A percentile compares a stretch with the other conserved stretches of the same genome.
Conservation (phyloP, 345 rosid species). For the Psidium guajava region DNA sequence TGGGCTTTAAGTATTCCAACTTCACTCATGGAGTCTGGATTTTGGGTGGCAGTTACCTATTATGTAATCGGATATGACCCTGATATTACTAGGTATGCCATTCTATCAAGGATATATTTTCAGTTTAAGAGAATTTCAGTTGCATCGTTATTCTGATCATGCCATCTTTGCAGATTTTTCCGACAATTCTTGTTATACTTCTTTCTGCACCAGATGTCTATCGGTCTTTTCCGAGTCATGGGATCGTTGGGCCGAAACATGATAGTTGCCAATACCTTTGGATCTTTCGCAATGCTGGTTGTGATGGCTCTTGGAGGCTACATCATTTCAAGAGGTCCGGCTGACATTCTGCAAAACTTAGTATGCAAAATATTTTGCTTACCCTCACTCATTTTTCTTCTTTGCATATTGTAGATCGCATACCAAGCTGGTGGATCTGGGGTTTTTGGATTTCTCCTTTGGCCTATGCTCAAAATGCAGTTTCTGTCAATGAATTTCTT, state of each 20-base stretch:
- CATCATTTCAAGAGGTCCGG: constrained; percentile 77
- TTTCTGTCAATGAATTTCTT: constrained; percentile 91
- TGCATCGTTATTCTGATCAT: background rate
- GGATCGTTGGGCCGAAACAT: constrained; percentile 87
- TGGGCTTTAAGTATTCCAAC: constrained; percentile 85
- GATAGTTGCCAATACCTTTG: constrained; percentile 96
- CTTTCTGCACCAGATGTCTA: constrained; percentile 91
- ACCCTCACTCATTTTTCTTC: constrained; percentile 6
- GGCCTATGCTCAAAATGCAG: constrained; percentile 95
- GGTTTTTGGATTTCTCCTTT: constrained; percentile 97
- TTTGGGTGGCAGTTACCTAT: constrained; percentile 89
- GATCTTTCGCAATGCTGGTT: constrained; percentile 96
- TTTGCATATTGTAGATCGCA: constrained; percentile 44
- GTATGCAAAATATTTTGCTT: background rate
- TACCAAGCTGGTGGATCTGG: constrained; percentile 98
- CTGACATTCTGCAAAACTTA: background rate
- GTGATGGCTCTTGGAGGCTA: constrained; percentile 98
- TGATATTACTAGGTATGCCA: constrained; percentile 44
- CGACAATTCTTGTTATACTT: constrained; percentile 78
- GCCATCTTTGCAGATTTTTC: constrained; percentile 49
- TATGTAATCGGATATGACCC: constrained; percentile 94
- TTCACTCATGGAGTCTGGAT: constrained; percentile 80
- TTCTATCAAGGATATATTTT: background rate
- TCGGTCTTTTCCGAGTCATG: constrained; percentile 85
- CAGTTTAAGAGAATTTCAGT: background rate